Conservation (phyloP, 2,329 filamentous ascomycete genomes). For the Penicillium brasilianum region DNA sequence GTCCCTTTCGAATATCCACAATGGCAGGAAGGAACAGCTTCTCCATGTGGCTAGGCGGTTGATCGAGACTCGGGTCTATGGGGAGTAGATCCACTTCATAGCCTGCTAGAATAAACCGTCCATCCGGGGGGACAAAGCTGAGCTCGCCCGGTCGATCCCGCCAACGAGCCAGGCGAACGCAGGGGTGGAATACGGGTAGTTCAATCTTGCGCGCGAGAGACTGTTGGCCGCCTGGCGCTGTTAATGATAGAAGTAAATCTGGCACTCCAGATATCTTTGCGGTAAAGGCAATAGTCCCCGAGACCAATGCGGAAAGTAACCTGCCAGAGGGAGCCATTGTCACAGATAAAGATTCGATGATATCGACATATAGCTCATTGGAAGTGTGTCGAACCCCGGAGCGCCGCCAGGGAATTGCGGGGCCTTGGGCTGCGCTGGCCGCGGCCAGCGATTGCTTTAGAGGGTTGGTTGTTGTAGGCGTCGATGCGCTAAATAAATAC, state of each 20-base stretch:
- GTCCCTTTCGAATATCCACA: conserved; percentile 78
- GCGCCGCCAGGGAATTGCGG: conserved; percentile 81
- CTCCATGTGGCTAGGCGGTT: conserved; percentile 59
- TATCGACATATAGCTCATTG: conserved; percentile 95
- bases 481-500: conserved; percentile 36
- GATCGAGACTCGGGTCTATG: conserved; percentile 63
- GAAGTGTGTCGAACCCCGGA: conserved; percentile 93
- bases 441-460: conserved; percentile 48
- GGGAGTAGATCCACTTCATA: conserved; percentile 93
- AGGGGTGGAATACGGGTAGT: conserved; percentile 93
- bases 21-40: conserved; percentile 80
- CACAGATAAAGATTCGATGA: conserved; percentile 86
- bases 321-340: conserved; percentile 89
- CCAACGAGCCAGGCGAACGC: conserved; percentile 89
- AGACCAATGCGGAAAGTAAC: conserved; percentile 82
- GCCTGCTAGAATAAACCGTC: conserved; percentile 87
- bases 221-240: conserved; percentile 79
- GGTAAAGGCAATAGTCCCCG: conserved; percentile 93
- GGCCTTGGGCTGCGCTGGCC: conserved; percentile 45
- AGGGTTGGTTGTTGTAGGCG: conserved; percentile 46
- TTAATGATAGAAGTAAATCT: conserved; percentile 81
- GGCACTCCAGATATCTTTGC: conserved; percentile 94
- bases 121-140: conserved; percentile 96
- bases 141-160: conserved; percentile 85
- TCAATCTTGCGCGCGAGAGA: conserved; percentile 77